Percentiles rank a stretch among this genome's conserved stretches.
Conservation (phyloP, 2,329 filamentous ascomycete genomes). For the Lasiodiplodia sp. region DNA sequence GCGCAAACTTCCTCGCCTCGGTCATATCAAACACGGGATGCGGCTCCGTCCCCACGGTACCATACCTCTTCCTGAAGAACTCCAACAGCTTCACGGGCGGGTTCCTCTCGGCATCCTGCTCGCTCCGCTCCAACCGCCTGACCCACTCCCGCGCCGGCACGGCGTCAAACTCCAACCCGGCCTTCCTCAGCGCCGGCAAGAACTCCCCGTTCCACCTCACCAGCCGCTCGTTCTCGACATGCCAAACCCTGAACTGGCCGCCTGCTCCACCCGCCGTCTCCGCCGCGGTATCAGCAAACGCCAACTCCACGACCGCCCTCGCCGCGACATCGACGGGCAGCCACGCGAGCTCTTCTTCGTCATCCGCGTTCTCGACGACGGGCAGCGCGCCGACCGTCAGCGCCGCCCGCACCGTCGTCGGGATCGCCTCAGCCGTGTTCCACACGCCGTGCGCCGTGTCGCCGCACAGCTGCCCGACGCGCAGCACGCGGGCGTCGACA, state of each 20-base stretch:
- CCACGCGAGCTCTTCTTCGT: slow-evolving; percentile 15
- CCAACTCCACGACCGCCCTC: slow-evolving; percentile 17
- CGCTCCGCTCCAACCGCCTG: slow-evolving; percentile 46
- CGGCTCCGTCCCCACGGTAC: slow-evolving; percentile 32
- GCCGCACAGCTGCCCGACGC: slow-evolving; percentile 56
- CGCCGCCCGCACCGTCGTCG: slow-evolving; percentile 57
- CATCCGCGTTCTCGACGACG: neutral
- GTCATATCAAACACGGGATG: slow-evolving; percentile 24
- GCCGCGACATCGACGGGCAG: slow-evolving; percentile 25
- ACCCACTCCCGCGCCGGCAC: slow-evolving; percentile 26
- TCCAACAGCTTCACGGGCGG: slow-evolving; percentile 62
- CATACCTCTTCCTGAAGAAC: slow-evolving; percentile 62
- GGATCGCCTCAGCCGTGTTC: slow-evolving; percentile 60
- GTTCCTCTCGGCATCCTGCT: slow-evolving; percentile 53
- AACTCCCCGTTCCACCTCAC: slow-evolving; percentile 63
- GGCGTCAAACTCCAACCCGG: slow-evolving; percentile 42
- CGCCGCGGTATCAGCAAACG: neutral
- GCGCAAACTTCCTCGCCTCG: neutral
- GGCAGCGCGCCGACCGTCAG: slow-evolving; percentile 56
- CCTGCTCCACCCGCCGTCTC: neutral
- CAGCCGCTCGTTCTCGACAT: slow-evolving; percentile 58
- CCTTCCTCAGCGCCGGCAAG: slow-evolving; percentile 57
- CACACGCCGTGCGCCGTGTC: slow-evolving; percentile 53
- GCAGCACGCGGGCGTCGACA: slow-evolving; percentile 33
- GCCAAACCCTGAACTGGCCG: slow-evolving; percentile 48